These are phyloP conservation scores for Coemansia sp. DNA, from an alignment of 192 early-diverging fungal species.

Conservation along the genomic window DNA sequence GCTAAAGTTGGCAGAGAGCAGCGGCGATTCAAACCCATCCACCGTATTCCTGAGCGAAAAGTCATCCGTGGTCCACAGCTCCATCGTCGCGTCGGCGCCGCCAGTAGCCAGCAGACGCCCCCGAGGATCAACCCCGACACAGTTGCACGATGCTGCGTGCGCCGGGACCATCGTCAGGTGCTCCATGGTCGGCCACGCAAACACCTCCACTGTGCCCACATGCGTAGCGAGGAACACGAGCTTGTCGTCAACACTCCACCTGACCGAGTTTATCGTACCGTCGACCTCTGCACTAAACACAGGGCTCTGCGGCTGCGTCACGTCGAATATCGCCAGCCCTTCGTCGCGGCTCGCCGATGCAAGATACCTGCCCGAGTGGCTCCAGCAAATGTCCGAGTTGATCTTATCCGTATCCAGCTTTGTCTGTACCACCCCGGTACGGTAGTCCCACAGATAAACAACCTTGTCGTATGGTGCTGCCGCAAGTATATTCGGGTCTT, in stretches of 20 bases:
- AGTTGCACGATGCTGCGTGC: conserved; percentile 32
- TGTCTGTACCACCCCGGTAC: neutral
- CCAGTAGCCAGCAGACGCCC: conserved; percentile 28
- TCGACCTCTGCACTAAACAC: conserved; percentile 20
- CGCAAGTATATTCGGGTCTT: conserved; percentile 11
- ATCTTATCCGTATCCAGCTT: conserved; percentile 8
- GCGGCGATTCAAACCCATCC: conserved; percentile 28
- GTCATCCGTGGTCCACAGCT: conserved; percentile 28
- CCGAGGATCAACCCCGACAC: conserved; percentile 20
- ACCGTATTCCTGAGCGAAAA: conserved; percentile 16
- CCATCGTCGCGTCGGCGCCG: conserved; percentile 25
- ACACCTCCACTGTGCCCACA: conserved; percentile 30
- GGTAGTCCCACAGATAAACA: conserved; percentile 37
- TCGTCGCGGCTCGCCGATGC: conserved; percentile 24
- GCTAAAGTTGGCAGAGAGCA: conserved; percentile 29
- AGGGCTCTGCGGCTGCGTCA: conserved; percentile 3
- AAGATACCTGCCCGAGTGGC: conserved; percentile 25
- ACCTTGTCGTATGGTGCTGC: conserved; percentile 31
- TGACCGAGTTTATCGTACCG: conserved; percentile 7
- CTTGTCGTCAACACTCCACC: conserved; percentile 17
- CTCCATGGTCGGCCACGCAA: conserved; percentile 33
- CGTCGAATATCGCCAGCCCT: conserved; percentile 31
- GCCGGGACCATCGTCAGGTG: conserved; percentile 23
- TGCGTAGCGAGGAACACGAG: conserved; percentile 31
- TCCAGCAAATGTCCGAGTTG: conserved; percentile 35